phyloP scores from a whole-genome alignment of 2,329 filamentous ascomycete species.

The Meredithiella fracta region DNA sequence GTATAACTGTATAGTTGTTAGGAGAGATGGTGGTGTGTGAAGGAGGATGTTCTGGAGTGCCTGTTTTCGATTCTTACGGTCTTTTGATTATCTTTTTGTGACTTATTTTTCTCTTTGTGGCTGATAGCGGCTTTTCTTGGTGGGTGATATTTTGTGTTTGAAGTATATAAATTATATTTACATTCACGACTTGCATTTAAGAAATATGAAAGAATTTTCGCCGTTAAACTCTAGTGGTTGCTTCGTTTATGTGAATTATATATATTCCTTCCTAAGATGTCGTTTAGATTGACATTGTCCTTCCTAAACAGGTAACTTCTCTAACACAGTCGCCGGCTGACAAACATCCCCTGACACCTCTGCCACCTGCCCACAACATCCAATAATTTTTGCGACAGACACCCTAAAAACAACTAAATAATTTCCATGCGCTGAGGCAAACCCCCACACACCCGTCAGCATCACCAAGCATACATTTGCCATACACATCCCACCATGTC shows the following conservation, averaged over 20 bases:
- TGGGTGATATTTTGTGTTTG: too few relatives aligned
- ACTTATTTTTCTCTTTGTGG: too few relatives aligned
- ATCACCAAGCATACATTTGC: neutral
- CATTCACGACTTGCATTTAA: too few relatives aligned
- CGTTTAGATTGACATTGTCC: too few relatives aligned
- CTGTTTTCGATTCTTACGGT: neutral
- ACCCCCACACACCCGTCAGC: neutral
- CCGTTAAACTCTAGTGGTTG: too few relatives aligned
- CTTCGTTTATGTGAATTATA: too few relatives aligned
- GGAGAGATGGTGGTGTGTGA: neutral
- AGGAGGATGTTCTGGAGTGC: neutral
- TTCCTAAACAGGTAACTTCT: neutral
- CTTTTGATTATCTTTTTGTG: too few relatives aligned
- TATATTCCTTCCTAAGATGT: too few relatives aligned
- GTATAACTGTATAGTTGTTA: neutral
- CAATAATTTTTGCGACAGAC: conserved; percentile 4
- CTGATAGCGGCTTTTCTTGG: too few relatives aligned
- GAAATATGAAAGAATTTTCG: too few relatives aligned
- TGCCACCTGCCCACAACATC: neutral
- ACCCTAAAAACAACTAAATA: neutral
- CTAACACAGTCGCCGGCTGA: neutral
- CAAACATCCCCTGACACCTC: neutral
- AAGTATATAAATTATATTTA: too few relatives aligned
- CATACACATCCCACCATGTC: conserved; percentile 55
- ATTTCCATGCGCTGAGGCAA: neutral